A percentile compares a stretch with the other conserved stretches of the same genome.
Conservation (phyloP, 2,329 filamentous ascomycete genomes). For the Ceratocystis variospora region DNA sequence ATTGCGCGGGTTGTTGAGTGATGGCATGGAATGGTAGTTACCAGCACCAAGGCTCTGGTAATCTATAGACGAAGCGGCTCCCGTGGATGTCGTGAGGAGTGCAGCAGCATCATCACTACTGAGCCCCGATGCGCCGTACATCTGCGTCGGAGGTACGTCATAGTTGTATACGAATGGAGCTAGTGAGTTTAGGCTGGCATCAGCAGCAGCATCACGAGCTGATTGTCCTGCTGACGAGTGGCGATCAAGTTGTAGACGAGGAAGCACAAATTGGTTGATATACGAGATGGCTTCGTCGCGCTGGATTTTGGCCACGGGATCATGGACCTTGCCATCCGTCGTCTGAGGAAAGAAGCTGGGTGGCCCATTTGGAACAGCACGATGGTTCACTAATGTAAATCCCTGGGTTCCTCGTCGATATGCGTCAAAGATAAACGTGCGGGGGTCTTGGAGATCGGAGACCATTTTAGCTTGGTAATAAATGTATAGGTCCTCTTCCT, state of each 20-base stretch:
- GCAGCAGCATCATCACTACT: conserved; percentile 1
- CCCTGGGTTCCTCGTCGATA: conserved; percentile 33
- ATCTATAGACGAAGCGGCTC: conserved; percentile 25
- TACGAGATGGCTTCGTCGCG: conserved; percentile 53
- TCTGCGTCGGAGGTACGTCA: background rate
- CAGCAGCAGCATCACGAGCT: conserved; percentile 22
- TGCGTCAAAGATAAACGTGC: conserved; percentile 38
- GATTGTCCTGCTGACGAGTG: background rate
- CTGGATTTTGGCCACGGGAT: conserved; percentile 51
- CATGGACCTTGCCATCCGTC: conserved; percentile 35
- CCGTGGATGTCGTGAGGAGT: conserved; percentile 21
- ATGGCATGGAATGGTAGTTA: background rate
- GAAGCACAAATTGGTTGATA: conserved; percentile 55
- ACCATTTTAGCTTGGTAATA: conserved; percentile 50
- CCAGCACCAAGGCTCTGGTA: conserved; percentile 15
- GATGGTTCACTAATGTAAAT: conserved; percentile 48
- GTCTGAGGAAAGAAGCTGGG: conserved; percentile 47
- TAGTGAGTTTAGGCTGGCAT: conserved; percentile 40
- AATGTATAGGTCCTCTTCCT: conserved; percentile 58
- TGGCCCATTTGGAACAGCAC: conserved; percentile 49
- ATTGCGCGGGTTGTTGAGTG: conserved; percentile 10
- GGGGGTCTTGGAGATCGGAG: conserved; percentile 36
- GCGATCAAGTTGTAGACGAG: conserved; percentile 26
- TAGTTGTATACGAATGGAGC: conserved; percentile 30
- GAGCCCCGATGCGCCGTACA: conserved; percentile 4